Conservation (phyloP, 805 yeast genomes). For the Hanseniaspora guilliermondii region DNA sequence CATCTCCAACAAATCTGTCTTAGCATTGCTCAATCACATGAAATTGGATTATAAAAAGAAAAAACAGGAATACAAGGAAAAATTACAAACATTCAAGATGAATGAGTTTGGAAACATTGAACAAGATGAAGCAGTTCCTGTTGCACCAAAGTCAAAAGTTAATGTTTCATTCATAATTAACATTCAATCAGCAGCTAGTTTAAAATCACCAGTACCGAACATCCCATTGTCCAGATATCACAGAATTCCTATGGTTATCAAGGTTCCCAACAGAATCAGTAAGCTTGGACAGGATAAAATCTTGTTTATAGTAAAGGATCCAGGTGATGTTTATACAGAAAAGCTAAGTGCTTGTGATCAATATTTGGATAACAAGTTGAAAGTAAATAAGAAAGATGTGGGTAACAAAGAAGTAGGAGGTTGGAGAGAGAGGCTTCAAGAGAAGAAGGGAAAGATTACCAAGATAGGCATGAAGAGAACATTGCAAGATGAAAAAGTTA, state of each 20-base stretch:
- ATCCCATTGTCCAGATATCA: slow-evolving; percentile 19
- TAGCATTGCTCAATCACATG: slow-evolving; percentile 7
- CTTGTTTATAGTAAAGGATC: slow-evolving; percentile 61
- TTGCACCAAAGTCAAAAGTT: slow-evolving; percentile 3
- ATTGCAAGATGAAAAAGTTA: not conserved
- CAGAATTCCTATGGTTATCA: slow-evolving; percentile 45
- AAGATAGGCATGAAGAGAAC: not conserved
- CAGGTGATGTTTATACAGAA: slow-evolving; percentile 44
- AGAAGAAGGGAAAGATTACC: slow-evolving; percentile 17
- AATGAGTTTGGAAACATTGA: not conserved
- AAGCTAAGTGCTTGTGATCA: slow-evolving; percentile 26
- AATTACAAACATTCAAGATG: not conserved
- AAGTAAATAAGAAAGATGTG: not conserved
- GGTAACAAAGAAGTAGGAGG: not conserved
- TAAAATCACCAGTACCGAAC: slow-evolving; percentile 13
- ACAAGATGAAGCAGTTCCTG: not conserved
- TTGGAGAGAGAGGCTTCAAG: slow-evolving; percentile 5
- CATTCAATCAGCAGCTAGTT: slow-evolving; percentile 10
- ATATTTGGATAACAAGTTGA: not conserved
- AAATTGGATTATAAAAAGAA: slow-evolving; percentile 5
- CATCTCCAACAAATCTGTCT: slow-evolving; percentile 4
- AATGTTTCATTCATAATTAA: slow-evolving; percentile 10
- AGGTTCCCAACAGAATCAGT: slow-evolving; percentile 41
- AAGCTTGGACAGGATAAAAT: slow-evolving; percentile 38
- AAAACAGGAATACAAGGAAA: not conserved